Evolutionary conservation across 495 filamentous ascomycete genomes (phyloP).

Genomic region (Xanthoparmelia taractica): DNA sequence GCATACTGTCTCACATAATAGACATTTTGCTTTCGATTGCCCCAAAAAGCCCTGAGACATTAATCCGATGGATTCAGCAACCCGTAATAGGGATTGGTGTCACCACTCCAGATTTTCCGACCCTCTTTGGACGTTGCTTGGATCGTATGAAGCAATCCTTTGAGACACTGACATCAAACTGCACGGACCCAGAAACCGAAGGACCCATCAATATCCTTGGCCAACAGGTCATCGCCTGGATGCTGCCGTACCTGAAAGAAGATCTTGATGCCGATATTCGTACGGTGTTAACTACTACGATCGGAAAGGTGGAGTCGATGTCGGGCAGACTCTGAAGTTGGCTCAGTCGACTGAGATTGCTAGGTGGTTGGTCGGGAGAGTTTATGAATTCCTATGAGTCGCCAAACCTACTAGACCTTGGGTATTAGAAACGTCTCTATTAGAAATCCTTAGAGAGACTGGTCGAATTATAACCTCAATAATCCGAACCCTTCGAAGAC

Average conservation of each 20-base stretch:
- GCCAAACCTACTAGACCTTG: constrained; percentile 10
- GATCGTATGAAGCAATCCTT: constrained; percentile 43
- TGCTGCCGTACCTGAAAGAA: constrained; percentile 46
- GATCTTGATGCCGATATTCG: constrained; percentile 58
- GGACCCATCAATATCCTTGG: constrained; percentile 33
- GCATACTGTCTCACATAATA: constrained; percentile 70
- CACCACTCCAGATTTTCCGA: constrained; percentile 63
- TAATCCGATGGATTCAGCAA: constrained; percentile 62
- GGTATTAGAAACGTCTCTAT: constrained; percentile 3
- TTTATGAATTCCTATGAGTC: constrained; percentile 3
- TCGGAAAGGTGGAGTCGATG: constrained; percentile 30
- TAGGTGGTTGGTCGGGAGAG: constrained; percentile 1
- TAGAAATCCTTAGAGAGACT: background rate
- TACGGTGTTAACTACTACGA: constrained; percentile 55
- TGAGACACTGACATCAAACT: background rate
- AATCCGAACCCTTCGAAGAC: constrained; percentile 26
- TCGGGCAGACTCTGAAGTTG: constrained; percentile 10
- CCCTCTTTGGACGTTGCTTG: constrained; percentile 57
- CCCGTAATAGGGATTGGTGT: constrained; percentile 58
- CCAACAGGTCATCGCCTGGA: constrained; percentile 50
- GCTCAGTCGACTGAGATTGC: background rate
- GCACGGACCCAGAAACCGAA: constrained; percentile 22
- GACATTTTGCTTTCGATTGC: constrained; percentile 51
- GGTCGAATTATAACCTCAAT: constrained; percentile 9
- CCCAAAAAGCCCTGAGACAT: constrained; percentile 50